phyloP scores from a whole-genome alignment of 768 basidiomycete species.

The Mycena floridula region DNA sequence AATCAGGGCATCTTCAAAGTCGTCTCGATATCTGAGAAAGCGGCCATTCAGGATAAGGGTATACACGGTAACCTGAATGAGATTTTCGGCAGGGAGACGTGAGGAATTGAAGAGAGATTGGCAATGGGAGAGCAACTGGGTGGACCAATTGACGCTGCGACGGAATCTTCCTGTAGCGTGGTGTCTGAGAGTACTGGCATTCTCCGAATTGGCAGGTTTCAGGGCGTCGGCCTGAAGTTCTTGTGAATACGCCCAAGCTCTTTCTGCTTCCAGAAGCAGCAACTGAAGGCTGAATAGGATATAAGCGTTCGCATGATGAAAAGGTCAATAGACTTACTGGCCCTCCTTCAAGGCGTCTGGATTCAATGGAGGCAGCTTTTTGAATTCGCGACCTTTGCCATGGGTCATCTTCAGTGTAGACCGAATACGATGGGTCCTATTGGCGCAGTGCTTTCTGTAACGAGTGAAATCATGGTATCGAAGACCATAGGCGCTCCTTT shows the following conservation, averaged over 20 bases:
- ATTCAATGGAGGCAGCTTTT: slow-evolving; percentile 65
- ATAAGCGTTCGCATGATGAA: slow-evolving; percentile 6
- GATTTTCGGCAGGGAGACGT: slow-evolving; percentile 48
- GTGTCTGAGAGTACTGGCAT: slow-evolving; percentile 56
- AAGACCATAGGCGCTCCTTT: slow-evolving; percentile 85
- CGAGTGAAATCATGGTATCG: slow-evolving; percentile 85
- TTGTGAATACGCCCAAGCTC: slow-evolving; percentile 88
- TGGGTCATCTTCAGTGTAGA: slow-evolving; percentile 81
- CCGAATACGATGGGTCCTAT: slow-evolving; percentile 83
- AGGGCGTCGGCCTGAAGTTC: slow-evolving; percentile 54
- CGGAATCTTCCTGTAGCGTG: slow-evolving; percentile 77
- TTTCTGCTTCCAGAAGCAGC: slow-evolving; percentile 84
- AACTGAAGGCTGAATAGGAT: slow-evolving; percentile 59
- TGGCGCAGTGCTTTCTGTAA: slow-evolving; percentile 92
- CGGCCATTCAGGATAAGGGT: slow-evolving; percentile 79
- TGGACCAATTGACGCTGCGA: slow-evolving; percentile 73
- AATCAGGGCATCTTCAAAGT: slow-evolving; percentile 68
- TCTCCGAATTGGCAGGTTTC: slow-evolving; percentile 43
- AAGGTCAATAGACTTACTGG: slow-evolving; percentile 50
- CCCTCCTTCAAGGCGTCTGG: slow-evolving; percentile 73
- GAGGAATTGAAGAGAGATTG: slow-evolving; percentile 52
- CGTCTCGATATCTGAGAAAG: slow-evolving; percentile 68
- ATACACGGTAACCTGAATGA: slow-evolving; percentile 73
- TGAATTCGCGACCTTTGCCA: slow-evolving; percentile 87
- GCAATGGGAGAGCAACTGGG: slow-evolving; percentile 67